Evolutionary conservation across 805 yeast species (phyloP).

Genomic region (Maudiozyma bulderi): DNA sequence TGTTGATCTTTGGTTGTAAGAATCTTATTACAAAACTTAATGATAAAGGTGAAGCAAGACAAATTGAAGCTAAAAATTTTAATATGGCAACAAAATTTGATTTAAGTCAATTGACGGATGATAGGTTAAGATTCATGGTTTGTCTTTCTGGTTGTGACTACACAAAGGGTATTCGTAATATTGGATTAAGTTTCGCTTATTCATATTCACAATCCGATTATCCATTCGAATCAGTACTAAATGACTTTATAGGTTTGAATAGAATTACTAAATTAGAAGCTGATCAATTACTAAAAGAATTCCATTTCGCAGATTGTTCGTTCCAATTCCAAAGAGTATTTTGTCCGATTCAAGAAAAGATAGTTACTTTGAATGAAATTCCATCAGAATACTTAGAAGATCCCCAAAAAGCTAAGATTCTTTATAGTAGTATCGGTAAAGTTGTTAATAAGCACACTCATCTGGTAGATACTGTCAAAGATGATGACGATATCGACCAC

Average conservation of each 20-base stretch:
- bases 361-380: conserved; percentile 51
- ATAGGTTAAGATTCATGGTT: conserved; percentile 55
- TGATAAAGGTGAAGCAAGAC: conserved; percentile 55
- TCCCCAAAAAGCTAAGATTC: not conserved
- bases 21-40: conserved; percentile 69
- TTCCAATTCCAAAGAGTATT: conserved; percentile 79
- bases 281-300: conserved; percentile 34
- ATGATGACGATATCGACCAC: conserved; percentile 1
- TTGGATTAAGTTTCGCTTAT: conserved; percentile 73
- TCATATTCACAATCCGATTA: conserved; percentile 31
- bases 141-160: conserved; percentile 91
- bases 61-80: conserved; percentile 49
- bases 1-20: conserved; percentile 75
- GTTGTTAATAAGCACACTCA: conserved; percentile 1
- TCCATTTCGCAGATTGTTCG: conserved; percentile 57
- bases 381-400: conserved; percentile 22
- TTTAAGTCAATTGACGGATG: conserved; percentile 41
- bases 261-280: conserved; percentile 30
- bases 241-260: conserved; percentile 36
- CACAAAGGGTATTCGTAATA: conserved; percentile 68
- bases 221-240: conserved; percentile 12
- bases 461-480: not conserved
- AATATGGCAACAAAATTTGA: conserved; percentile 35
- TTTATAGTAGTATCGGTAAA: conserved; percentile 1
- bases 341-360: conserved; percentile 41